phyloP scores from a whole-genome alignment of 2,329 filamentous ascomycete species.

The Arthrobotrys conoides region DNA sequence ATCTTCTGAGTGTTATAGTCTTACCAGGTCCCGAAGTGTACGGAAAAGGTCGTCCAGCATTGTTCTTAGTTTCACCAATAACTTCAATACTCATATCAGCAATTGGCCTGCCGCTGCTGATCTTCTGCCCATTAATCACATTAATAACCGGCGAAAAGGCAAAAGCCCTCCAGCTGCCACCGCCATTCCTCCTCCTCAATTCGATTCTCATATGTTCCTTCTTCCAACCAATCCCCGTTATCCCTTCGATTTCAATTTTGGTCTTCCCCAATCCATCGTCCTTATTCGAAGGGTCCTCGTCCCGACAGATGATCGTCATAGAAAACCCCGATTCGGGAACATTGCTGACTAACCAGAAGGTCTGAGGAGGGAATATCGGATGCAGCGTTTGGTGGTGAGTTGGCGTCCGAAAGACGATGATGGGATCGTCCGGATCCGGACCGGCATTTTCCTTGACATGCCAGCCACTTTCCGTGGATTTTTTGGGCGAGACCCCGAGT shows the following conservation, averaged over 20 bases:
- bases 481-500: slow-evolving; percentile 48
- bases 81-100: slow-evolving; percentile 58
- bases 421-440: slow-evolving; percentile 54
- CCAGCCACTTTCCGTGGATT: slow-evolving; percentile 46
- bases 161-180: slow-evolving; percentile 57
- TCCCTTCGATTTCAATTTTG: slow-evolving; percentile 48
- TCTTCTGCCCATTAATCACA: slow-evolving; percentile 55
- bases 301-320: slow-evolving; percentile 50
- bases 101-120: slow-evolving; percentile 52
- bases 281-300: slow-evolving; percentile 55
- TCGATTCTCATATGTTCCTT: slow-evolving; percentile 60
- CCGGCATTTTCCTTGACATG: slow-evolving; percentile 48
- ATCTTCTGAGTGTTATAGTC: background rate
- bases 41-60: slow-evolving; percentile 40
- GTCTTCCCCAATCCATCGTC: slow-evolving; percentile 56
- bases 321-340: slow-evolving; percentile 53
- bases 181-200: slow-evolving; percentile 48
- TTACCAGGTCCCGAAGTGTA: slow-evolving; percentile 57
- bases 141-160: slow-evolving; percentile 54
- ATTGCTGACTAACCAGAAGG: slow-evolving; percentile 57
- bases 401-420: slow-evolving; percentile 58
- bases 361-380: slow-evolving; percentile 54
- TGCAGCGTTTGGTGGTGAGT: slow-evolving; percentile 55
- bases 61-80: slow-evolving; percentile 54
- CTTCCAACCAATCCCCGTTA: slow-evolving; percentile 53